These are phyloP conservation scores for Cerrena zonata DNA, from an alignment of 1,284 basidiomycete species.

Conservation along the genomic window DNA sequence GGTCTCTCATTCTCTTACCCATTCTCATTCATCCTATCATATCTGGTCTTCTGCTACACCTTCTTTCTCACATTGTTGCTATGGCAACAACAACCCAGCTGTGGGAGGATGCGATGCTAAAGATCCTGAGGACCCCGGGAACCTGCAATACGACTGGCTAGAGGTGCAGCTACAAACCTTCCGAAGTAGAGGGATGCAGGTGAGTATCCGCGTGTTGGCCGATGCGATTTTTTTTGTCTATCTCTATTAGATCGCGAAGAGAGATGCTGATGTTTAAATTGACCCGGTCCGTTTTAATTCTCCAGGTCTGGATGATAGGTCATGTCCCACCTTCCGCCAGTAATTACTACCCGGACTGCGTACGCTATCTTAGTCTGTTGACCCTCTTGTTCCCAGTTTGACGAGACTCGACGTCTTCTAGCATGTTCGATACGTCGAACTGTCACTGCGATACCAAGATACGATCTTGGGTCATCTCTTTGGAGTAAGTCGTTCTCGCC, in stretches of 20 bases:
- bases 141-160: conserved; percentile 84
- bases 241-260: conserved; percentile 11
- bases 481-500: conserved; percentile 49
- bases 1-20: conserved; percentile 7
- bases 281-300: conserved; percentile 1
- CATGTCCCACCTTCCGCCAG: conserved; percentile 77
- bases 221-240: conserved; percentile 8
- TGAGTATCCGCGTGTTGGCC: conserved; percentile 25
- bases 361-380: conserved; percentile 32
- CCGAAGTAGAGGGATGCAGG: conserved; percentile 74
- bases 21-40: no score
- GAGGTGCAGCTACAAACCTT: conserved; percentile 77
- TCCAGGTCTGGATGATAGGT: conserved; percentile 41
- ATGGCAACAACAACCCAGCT: conserved; percentile 28
- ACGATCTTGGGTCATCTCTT: conserved; percentile 87
- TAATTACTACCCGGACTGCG: conserved; percentile 84
- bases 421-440: conserved; percentile 79
- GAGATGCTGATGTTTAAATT: conserved; percentile 6
- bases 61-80: conserved; percentile 18
- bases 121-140: conserved; percentile 70
- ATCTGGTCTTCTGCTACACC: no score
- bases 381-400: conserved; percentile 2
- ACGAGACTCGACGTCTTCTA: conserved; percentile 27
- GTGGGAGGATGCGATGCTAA: conserved; percentile 64
- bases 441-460: conserved; percentile 81